Percentiles rank a stretch among this genome's conserved stretches.
phyloP scores from a whole-genome alignment of 129 eudicot species.

The Deinandra increscens region DNA sequence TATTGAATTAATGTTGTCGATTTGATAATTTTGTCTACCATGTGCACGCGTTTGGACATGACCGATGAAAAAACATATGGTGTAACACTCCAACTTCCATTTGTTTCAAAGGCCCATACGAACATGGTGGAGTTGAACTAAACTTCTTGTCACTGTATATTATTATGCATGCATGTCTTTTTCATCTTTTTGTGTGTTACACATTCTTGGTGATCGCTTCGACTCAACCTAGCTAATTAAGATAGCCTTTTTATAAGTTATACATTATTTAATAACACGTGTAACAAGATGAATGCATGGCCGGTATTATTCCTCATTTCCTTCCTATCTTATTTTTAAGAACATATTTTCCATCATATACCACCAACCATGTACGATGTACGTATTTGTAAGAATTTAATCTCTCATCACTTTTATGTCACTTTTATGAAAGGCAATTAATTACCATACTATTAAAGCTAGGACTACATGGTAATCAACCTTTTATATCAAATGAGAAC shows the following conservation, averaged over 20 bases:
- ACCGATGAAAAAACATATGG: slow-evolving; percentile 17
- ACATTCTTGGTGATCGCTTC: not conserved
- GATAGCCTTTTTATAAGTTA: not conserved
- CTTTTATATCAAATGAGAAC: no score
- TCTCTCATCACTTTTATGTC: no score
- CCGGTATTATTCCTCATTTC: no score
- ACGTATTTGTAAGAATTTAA: no score
- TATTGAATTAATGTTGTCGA: slow-evolving; percentile 21
- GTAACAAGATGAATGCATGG: no score
- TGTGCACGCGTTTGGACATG: slow-evolving; percentile 33
- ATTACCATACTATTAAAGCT: no score
- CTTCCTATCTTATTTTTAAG: no score
- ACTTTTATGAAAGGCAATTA: no score
- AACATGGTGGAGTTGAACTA: slow-evolving; percentile 23
- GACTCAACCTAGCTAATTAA: not conserved
- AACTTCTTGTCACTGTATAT: slow-evolving; percentile 20
- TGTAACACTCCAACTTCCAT: slow-evolving; percentile 21
- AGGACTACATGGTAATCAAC: no score
- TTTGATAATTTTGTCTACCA: slow-evolving; percentile 29
- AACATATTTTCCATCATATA: no score
- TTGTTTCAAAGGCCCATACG: slow-evolving; percentile 25
- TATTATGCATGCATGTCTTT: slow-evolving; percentile 13
- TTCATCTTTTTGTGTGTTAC: not conserved
- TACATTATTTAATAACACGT: not conserved
- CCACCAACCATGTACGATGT: no score